Base-by-base conservation (phyloP, 2,329 filamentous ascomycete genomes). In the Rhytidhysteron rufulum region DNA sequence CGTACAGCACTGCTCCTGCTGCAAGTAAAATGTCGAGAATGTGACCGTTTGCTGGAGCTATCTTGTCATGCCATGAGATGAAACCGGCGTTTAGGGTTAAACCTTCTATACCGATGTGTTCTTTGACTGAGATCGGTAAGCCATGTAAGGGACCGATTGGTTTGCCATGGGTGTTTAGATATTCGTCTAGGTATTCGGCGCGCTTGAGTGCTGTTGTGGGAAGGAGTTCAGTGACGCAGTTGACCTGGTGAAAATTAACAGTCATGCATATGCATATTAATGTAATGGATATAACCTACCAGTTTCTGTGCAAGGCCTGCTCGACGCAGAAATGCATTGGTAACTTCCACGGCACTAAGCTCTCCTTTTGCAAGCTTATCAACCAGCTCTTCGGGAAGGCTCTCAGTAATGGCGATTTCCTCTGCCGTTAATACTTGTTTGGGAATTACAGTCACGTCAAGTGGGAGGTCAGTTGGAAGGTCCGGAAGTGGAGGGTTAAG, bases 161-260 rank as follows among this genome's bases (percentile, higher is more conserved):
- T 36, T 58, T 62, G 8, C 57, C 54, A 40, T 69, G 51, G 25
- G 55, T 40, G 6, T 49, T 45, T 17, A 63, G 48, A 40, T 68
- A 62, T 2, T 31, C 38, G 27, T 56, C 53, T 18, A 60, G 44
- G 18, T 40, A 47, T 13, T 35, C 31, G 10, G 57, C 54, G 9
- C 53, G 50, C 17, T 45, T 40, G 18, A 60, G 39, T 3, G 54
- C 57, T 9, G 43, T 37, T 10, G 42, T 31, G 22, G 53, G 53
- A 18, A 61, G 42, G 10, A 61, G 48, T 31, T 79, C 75, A 0
- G 75, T 77, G 4, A 80, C 53, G 51, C 77, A 80, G 45, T 79
- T 79, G 20, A 72, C 77, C 72, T 75, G 45, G 52, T 75, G 72
- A 45, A n/a, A n/a, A n/a, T n/a, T n/a, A n/a, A n/a, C n/a, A n/a